Evolutionary conservation across 179 eudicot genomes (phyloP), one percentile per base, ranked within the genome.

Genomic region (Drosera spatulata): DNA sequence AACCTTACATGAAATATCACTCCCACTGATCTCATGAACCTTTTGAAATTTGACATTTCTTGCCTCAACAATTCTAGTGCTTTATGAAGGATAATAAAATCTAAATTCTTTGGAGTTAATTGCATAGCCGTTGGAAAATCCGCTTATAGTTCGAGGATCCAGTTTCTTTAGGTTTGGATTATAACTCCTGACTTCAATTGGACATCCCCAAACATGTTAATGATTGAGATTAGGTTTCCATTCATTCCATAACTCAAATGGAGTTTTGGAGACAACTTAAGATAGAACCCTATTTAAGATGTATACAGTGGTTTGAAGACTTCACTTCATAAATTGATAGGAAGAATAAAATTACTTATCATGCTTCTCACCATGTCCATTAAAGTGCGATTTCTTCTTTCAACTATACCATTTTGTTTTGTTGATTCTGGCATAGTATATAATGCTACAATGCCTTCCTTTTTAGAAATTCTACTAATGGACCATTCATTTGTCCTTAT

Each of bases 171-270:
- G 48, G 48, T 45, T 6, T 6, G 10, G 48, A 45, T 45, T 45
- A 45, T 45, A 45, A 45, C 6, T 45, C 10, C 48, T 45, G 8
- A 45, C 48, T 45, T 45, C n/a, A n/a, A n/a, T n/a, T n/a, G n/a
- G n/a, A n/a, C n/a, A n/a, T n/a, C n/a, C n/a, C n/a, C n/a, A n/a
- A 5, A 45, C 10, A 10, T 45, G 48, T 45, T 5, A 5, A 45
- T 45, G 48, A 45, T 45, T 45, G 8, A 45, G 4, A 40, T 40
- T 39, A 3, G 38, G n/a, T 67, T 67, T 67, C 53, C 55, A 68
- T 12, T 52, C 62, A 49, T 69, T 69, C 50, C 49, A 69, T 55
- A 69, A 59, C 63, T 69, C 55, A 63, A 69, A 63, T 55, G 67
- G 72, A n/a, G 51, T 61, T 39, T 69, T 62, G 7, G 62, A 52